Evolutionary conservation across 129 eudicot genomes (phyloP), one percentile per base, ranked within the genome.

Genomic region (Kitagawia praeruptora): DNA sequence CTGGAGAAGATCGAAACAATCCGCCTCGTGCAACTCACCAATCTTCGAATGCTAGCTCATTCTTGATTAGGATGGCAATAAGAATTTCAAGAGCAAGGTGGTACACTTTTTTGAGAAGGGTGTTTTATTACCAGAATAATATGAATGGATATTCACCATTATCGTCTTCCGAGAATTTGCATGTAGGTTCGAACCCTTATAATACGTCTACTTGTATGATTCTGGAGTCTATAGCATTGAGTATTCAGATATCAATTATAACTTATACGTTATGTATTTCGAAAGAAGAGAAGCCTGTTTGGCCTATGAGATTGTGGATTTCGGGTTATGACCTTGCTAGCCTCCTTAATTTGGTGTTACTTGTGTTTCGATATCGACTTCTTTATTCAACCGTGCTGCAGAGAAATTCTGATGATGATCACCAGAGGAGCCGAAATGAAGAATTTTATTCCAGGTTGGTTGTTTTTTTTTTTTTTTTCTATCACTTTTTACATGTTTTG

Each of bases 301-400:
- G 99, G 99, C 97, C 97, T 37, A 92, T 96, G 97, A 89, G 98
- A 79, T 61, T 94, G 75, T 96, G 99, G 99, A 86, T 85, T 75
- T 53, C 85, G 16, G 99, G 95, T 78, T 96, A 96, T 81, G 96
- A 88, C 80, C 70, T 85, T 70, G 99, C 93, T 23, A 92, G 99
- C 47, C 77, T 89, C 23, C 75, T 92, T 21, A 87, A 87, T 51
- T 54, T 96, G 81, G 79, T 85, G 40, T 54, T 87, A 21, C 89
- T 90, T 75, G 84, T 51, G 42, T 87, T 89, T 88, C 87, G 99
- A 41, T 92, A 90, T 81, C 82, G 85, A 80, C 63, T 82, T 40
- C 82, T 70, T 70, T 39, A 40, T 39, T 67, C 73, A n/a, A 8
- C 5, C 73, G 27, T 67, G 41, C 3, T 67, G 73, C 73, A 67